Base-by-base conservation (phyloP, 2,329 filamentous ascomycete genomes). In the Colletotrichum destructivum region DNA sequence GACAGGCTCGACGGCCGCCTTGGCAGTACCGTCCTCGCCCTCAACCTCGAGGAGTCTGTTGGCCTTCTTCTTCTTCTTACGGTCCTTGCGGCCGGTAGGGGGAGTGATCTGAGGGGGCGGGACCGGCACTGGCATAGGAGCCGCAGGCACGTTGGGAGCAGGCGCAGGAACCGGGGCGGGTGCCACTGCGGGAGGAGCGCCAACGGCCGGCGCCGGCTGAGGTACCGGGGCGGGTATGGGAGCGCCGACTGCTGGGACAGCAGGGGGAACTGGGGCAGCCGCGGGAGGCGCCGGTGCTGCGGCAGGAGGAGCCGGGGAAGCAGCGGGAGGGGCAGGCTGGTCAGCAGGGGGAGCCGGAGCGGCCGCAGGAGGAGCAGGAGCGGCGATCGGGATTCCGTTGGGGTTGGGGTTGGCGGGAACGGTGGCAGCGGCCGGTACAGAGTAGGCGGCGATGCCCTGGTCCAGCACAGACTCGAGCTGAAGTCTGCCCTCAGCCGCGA, bases 391-490 rank as follows among this genome's bases (percentile, higher is more conserved):
- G 46, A n/a, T 38, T 9, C 35, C 35, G 35, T 38, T 11, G 2
- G 35, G 44, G 35, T 26, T 46, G 8, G 44, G 44, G 35, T 26
- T 46, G 8, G 44, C 38, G 26, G 63, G 54, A 11, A 16, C 54
- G 8, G 54, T 18, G 23, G 66, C 66, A 38, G 68, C 55, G 6
- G 61, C 70, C 4, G 69, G 66, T 51, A 60, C 73, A 46, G 67
- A 67, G 64, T 72, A 72, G n/a, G 63, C 63, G 11, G 64, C 64
- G 73, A 78, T 77, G 11, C 73, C 76, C 16, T 70, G 54, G 18
- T 76, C 68, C 35, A 78, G 67, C 40, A 69, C 72, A 3, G 70
- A 69, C 70, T 74, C 74, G 56, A 78, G 75, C 71, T 77, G 71
- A 40, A 49, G 61, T 21, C 75, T 75, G 56, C 71, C 69, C 26